A percentile compares a stretch with the other conserved stretches of the same genome.
Evolutionary conservation across 768 basidiomycete genomes (phyloP).

Genomic region (Pleurotus citrinopileatus): DNA sequence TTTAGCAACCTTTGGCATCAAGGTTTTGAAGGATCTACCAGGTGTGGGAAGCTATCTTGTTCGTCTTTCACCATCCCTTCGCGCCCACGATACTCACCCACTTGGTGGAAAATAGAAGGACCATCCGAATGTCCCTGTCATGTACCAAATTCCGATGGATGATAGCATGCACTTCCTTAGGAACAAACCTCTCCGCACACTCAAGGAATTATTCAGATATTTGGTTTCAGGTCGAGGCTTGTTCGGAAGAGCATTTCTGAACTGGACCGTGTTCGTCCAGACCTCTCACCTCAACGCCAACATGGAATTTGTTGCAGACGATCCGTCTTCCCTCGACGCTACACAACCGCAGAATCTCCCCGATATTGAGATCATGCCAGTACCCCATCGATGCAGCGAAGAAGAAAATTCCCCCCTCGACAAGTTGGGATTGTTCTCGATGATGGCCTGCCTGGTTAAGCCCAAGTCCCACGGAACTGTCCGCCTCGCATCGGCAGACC

Average conservation of each 20-base stretch:
- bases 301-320: neutral
- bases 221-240: neutral
- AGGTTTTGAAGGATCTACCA: constrained; percentile 60
- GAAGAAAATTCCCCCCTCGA: neutral
- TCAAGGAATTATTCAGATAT: neutral
- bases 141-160: neutral
- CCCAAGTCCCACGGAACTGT: neutral
- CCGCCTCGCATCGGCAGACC: neutral
- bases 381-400: neutral
- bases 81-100: neutral
- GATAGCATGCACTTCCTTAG: neutral
- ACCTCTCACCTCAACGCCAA: neutral
- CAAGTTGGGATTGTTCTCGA: neutral
- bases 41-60: constrained; percentile 72
- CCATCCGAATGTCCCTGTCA: neutral
- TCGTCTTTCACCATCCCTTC: constrained; percentile 34
- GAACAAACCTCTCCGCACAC: neutral
- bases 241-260: neutral
- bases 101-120: neutral
- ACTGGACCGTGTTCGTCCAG: neutral
- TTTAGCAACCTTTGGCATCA: constrained; percentile 49
- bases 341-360: neutral
- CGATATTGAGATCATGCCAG: neutral
- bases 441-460: neutral
- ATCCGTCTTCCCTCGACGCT: neutral